Conservation (phyloP, 257 asterid species). For the Voacanga thouarsii region DNA sequence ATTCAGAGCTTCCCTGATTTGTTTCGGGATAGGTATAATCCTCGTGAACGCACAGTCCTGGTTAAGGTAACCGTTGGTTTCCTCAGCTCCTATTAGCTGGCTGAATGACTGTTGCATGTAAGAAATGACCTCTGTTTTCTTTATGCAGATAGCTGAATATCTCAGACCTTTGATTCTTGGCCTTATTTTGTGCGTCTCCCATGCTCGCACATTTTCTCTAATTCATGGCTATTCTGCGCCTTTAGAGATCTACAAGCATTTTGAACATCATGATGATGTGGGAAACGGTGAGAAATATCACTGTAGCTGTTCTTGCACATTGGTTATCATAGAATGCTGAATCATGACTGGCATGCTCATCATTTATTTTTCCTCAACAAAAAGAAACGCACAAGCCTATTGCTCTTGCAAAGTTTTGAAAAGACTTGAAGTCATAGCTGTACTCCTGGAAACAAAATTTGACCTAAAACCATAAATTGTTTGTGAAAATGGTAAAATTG, state of each 20-base stretch:
- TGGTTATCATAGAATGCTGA: background rate
- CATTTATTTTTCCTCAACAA: background rate
- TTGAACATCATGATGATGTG: constrained; percentile 81
- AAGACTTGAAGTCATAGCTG: background rate
- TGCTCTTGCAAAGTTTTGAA: background rate
- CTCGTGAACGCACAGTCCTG: constrained; percentile 45
- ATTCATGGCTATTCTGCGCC: constrained; percentile 97
- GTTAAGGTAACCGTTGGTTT: constrained; percentile 49
- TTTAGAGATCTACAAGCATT: constrained; percentile 90
- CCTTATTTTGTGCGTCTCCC: constrained; percentile 87
- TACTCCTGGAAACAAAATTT: background rate
- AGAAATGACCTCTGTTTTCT: constrained; percentile 31
- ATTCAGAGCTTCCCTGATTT: constrained; percentile 93
- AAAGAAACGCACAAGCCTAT: too few species aligned
- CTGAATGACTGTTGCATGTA: constrained; percentile 19
- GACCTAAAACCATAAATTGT: background rate
- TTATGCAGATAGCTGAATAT: constrained; percentile 67
- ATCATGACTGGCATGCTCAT: background rate
- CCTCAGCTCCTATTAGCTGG: constrained; percentile 6
- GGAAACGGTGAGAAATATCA: constrained; percentile 56
- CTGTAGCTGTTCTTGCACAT: background rate
- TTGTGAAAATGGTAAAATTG: background rate
- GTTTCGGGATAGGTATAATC: constrained; percentile 69
- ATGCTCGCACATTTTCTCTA: constrained; percentile 85
- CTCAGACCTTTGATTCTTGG: constrained; percentile 85